These are phyloP conservation scores for Trichoderma sp. DNA, from an alignment of 2,329 filamentous ascomycete genomes.

Conservation along the genomic window DNA sequence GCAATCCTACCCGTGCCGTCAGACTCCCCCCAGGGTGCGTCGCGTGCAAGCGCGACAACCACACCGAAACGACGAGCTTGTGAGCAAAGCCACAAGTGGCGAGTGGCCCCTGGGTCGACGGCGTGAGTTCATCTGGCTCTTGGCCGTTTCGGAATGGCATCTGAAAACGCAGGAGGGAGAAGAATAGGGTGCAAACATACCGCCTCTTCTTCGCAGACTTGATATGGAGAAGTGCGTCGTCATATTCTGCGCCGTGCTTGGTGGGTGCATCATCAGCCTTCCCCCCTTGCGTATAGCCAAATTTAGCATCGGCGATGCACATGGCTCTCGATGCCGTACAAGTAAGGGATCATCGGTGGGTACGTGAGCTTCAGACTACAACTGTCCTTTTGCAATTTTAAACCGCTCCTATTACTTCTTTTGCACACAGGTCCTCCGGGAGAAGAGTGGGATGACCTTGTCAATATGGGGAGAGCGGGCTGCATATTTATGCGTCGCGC, in stretches of 20 bases:
- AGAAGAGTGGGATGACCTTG: background rate
- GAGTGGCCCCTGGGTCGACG: background rate
- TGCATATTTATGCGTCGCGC: too few species aligned
- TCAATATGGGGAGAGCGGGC: background rate
- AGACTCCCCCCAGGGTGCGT: too few species aligned
- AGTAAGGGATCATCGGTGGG: conserved; percentile 18
- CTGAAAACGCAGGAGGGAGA: too few species aligned
- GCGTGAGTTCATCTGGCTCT: background rate
- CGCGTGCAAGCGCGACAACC: background rate
- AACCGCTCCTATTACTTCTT: background rate
- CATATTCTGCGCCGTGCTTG: background rate
- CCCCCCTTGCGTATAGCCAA: conserved; percentile 4
- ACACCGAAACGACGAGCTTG: background rate
- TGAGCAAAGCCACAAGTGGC: background rate
- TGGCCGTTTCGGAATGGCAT: background rate
- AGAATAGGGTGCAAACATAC: background rate
- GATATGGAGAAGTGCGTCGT: too few species aligned
- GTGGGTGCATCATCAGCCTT: background rate
- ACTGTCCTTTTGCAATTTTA: conserved; percentile 9
- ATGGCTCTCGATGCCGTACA: conserved; percentile 14
- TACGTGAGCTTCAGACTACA: conserved; percentile 8
- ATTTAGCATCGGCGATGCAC: conserved; percentile 22
- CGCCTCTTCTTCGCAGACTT: too few species aligned
- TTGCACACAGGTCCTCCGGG: background rate
- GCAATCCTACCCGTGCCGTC: background rate